These are phyloP conservation scores for Rosa lucieae DNA, from an alignment of 306 rosid species.

Conservation along the genomic window DNA sequence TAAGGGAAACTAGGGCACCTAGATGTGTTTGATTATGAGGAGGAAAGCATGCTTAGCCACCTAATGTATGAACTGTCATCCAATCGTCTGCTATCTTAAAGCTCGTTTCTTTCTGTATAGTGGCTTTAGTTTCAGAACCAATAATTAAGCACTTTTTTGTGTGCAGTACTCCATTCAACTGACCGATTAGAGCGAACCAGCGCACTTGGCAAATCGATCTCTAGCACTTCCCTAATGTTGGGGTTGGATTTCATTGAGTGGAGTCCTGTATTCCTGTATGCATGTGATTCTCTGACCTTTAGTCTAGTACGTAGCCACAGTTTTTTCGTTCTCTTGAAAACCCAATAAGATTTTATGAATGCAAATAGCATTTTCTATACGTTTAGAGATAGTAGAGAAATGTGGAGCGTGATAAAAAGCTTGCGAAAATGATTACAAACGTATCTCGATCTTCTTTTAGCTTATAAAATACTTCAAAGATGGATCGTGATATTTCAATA, in stretches of 20 bases:
- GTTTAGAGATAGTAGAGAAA: not conserved
- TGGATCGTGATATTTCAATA: too few relatives aligned
- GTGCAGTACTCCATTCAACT: slow-evolving; percentile 10
- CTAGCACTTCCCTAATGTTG: not conserved
- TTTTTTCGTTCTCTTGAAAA: not conserved
- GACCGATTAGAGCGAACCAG: slow-evolving; percentile 6
- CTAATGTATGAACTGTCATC: not conserved
- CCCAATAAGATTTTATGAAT: not conserved
- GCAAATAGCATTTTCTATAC: not conserved
- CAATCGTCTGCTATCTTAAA: not conserved
- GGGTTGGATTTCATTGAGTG: not conserved
- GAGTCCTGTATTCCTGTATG: not conserved
- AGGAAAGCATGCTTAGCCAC: slow-evolving; percentile 3
- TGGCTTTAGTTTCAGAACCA: slow-evolving; percentile 12
- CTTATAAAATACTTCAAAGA: too few relatives aligned
- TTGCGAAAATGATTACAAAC: too few relatives aligned
- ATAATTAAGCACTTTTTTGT: not conserved
- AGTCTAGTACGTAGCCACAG: not conserved
- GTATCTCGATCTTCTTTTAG: too few relatives aligned
- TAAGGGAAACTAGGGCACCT: not conserved
- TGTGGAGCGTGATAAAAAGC: too few relatives aligned
- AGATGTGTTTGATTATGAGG: slow-evolving; percentile 15
- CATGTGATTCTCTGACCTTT: not conserved
- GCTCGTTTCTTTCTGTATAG: not conserved
- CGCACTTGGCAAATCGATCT: not conserved